These are phyloP conservation scores for Blakeslea trispora DNA, from an alignment of 371 early-diverging fungal species.

Conservation along the genomic window DNA sequence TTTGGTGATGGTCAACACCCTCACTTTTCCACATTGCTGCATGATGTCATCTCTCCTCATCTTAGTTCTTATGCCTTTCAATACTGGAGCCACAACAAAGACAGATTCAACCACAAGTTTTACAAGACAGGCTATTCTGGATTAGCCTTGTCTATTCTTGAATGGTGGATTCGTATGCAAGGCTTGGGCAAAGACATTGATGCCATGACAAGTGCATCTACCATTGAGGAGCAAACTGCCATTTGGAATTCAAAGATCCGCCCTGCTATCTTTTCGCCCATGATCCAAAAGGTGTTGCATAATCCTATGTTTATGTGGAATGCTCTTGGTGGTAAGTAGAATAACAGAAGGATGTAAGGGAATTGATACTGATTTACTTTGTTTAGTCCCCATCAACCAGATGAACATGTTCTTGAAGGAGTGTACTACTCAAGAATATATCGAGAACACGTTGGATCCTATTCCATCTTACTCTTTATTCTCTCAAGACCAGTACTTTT, in stretches of 20 bases:
- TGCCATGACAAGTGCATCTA: slow-evolving; percentile 56
- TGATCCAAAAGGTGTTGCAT: slow-evolving; percentile 66
- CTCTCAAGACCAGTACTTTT: slow-evolving; percentile 80
- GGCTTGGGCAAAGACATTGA: slow-evolving; percentile 63
- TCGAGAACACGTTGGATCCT: slow-evolving; percentile 84
- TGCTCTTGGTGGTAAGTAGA: slow-evolving; percentile 66
- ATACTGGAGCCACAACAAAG: slow-evolving; percentile 74
- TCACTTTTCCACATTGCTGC: slow-evolving; percentile 62
- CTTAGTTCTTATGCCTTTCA: slow-evolving; percentile 76
- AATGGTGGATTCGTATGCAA: slow-evolving; percentile 62
- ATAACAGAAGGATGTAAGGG: not conserved
- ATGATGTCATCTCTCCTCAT: slow-evolving; percentile 71
- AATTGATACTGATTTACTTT: not conserved
- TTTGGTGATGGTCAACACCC: slow-evolving; percentile 77
- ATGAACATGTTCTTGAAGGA: slow-evolving; percentile 85
- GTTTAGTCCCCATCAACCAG: slow-evolving; percentile 79
- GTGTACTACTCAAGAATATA: slow-evolving; percentile 76
- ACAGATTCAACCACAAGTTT: slow-evolving; percentile 64
- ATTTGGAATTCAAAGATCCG: slow-evolving; percentile 72
- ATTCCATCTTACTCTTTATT: slow-evolving; percentile 65
- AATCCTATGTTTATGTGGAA: slow-evolving; percentile 88
- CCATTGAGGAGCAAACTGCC: slow-evolving; percentile 61
- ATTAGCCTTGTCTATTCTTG: slow-evolving; percentile 70
- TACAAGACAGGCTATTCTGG: slow-evolving; percentile 88
- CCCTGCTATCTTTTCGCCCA: slow-evolving; percentile 62